Conservation (phyloP, 441 rosid species). For the Populus hybrid region DNA sequence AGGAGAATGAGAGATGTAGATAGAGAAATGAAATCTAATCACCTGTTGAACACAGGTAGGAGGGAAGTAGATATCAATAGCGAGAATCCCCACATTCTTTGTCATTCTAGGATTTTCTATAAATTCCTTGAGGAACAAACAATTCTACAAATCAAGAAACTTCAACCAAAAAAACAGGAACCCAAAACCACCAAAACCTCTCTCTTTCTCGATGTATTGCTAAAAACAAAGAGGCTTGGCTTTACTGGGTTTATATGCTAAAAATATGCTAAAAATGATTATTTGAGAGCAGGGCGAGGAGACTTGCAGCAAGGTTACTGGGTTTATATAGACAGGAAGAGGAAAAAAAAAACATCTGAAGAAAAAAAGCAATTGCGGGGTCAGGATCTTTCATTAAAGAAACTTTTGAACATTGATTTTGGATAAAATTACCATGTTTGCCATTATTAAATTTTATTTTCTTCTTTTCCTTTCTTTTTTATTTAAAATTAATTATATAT, state of each 20-base stretch:
- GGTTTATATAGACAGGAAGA: conserved; percentile 7
- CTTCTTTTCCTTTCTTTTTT: not conserved
- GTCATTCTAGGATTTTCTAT: conserved; percentile 47
- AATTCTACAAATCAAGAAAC: not conserved
- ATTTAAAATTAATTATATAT: too few relatives aligned
- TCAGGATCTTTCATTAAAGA: not conserved
- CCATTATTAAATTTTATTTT: not conserved
- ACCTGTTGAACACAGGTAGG: conserved; percentile 97
- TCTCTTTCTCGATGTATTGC: not conserved
- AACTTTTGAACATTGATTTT: not conserved
- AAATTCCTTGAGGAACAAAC: not conserved
- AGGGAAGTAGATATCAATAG: conserved; percentile 94
- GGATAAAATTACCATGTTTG: not conserved
- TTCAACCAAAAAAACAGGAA: not conserved
- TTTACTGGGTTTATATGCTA: too few relatives aligned
- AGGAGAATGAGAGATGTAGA: not conserved
- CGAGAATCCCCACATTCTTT: conserved; percentile 91
- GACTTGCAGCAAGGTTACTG: conserved; percentile 18
- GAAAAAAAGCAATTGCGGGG: not conserved
- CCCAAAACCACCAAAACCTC: not conserved
- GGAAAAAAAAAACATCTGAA: not conserved
- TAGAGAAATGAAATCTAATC: not conserved
- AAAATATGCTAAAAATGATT: too few relatives aligned
- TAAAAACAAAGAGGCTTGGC: not conserved
- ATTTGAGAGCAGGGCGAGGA: not conserved